phyloP scores from a whole-genome alignment of 1,284 basidiomycete genomes.

The Apiotrichum laibachii region DNA sequence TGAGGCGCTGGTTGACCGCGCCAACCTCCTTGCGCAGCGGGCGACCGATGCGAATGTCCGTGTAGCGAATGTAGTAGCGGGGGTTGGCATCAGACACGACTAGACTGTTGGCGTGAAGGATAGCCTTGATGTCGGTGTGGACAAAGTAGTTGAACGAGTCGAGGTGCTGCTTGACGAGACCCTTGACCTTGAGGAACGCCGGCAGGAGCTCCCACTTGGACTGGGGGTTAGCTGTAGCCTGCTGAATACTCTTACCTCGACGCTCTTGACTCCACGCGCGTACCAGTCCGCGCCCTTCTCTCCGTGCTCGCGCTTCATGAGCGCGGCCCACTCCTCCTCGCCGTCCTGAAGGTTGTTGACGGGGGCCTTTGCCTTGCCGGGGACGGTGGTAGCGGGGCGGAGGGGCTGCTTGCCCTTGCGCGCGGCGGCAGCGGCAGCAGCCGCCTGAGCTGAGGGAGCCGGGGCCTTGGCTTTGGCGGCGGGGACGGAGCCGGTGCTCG shows the following conservation, averaged over 20 bases:
- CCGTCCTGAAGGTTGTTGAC: slow-evolving; percentile 25
- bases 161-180: slow-evolving; percentile 98
- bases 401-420: slow-evolving; percentile 31
- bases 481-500: slow-evolving; percentile 11
- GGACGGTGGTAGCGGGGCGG: slow-evolving; percentile 12
- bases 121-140: slow-evolving; percentile 94
- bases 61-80: slow-evolving; percentile 95
- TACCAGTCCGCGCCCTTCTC: slow-evolving; percentile 41
- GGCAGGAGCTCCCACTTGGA: slow-evolving; percentile 97
- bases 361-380: not conserved
- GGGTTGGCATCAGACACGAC: slow-evolving; percentile 97
- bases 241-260: slow-evolving; percentile 50
- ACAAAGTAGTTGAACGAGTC: slow-evolving; percentile 99
- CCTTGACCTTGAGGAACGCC: slow-evolving; percentile 92
- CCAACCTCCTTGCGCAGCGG: slow-evolving; percentile 85
- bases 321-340: slow-evolving; percentile 48
- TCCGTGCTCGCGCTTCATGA: slow-evolving; percentile 44
- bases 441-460: not conserved
- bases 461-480: slow-evolving; percentile 6
- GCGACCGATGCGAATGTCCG: slow-evolving; percentile 86
- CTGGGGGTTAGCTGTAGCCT: slow-evolving; percentile 52
- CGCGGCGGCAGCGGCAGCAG: slow-evolving; percentile 11
- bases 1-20: slow-evolving; percentile 63
- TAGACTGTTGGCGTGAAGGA: slow-evolving; percentile 88
- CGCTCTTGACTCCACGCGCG: slow-evolving; percentile 55